A percentile compares a stretch with the other conserved stretches of the same genome.
phyloP scores from a whole-genome alignment of 2,329 filamentous ascomycete species.

The Penicillium janthinellum region DNA sequence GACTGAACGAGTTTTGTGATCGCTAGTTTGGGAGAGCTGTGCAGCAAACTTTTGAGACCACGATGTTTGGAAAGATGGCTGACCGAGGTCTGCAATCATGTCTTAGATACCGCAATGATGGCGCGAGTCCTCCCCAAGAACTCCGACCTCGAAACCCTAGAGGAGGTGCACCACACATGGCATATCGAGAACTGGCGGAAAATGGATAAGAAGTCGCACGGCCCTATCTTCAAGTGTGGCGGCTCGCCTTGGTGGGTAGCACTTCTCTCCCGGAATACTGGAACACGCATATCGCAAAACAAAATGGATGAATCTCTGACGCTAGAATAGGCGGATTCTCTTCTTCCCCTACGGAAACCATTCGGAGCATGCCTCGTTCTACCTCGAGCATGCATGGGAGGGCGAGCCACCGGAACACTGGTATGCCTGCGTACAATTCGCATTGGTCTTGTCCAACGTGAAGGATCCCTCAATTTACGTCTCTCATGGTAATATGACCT shows the following conservation, averaged over 20 bases:
- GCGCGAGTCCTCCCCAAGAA: conserved; percentile 73
- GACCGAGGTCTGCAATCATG: conserved; percentile 10
- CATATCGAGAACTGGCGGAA: conserved; percentile 80
- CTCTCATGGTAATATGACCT: conserved; percentile 61
- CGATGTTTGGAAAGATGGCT: conserved; percentile 7
- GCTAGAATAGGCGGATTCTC: conserved; percentile 73
- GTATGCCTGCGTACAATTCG: conserved; percentile 96
- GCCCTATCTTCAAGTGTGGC: conserved; percentile 82
- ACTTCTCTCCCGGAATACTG: neutral
- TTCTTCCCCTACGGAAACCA: conserved; percentile 97
- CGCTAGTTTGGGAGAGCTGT: neutral
- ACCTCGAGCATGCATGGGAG: conserved; percentile 91
- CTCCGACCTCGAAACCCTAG: conserved; percentile 77
- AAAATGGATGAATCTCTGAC: conserved; percentile 25
- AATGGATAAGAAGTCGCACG: conserved; percentile 78
- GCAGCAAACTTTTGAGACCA: neutral
- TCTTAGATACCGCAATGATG: conserved; percentile 79
- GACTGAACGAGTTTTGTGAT: conserved; percentile 2
- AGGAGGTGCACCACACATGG: conserved; percentile 80
- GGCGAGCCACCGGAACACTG: conserved; percentile 80
- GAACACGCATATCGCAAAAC: neutral
- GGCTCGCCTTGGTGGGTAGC: conserved; percentile 77
- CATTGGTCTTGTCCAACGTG: conserved; percentile 89
- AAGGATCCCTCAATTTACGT: conserved; percentile 83
- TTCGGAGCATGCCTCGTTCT: conserved; percentile 89